Conservation (phyloP, 129 eudicot genomes). For the Oenanthe sinensis region DNA sequence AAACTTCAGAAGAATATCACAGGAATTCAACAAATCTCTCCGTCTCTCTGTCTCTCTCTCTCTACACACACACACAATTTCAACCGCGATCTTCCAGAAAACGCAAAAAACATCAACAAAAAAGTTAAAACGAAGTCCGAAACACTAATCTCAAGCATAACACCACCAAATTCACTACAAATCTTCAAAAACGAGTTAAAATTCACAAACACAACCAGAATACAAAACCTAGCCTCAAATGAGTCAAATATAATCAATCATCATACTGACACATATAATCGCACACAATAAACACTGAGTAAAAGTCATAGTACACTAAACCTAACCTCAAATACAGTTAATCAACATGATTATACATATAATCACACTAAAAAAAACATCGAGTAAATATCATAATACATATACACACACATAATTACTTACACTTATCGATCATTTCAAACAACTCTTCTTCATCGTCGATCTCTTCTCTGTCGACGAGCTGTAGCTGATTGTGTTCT, state of each 20-base stretch:
- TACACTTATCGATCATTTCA: slow-evolving; percentile 86
- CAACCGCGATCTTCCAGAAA: not conserved
- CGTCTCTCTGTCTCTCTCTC: not conserved
- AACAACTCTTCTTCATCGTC: slow-evolving; percentile 90
- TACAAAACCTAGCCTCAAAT: not conserved
- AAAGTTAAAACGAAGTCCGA: not conserved
- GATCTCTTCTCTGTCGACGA: slow-evolving; percentile 75
- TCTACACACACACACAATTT: not conserved
- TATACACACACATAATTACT: not conserved
- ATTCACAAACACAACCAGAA: not conserved
- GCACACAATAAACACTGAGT: not conserved
- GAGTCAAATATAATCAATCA: not conserved
- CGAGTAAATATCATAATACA: too few relatives aligned
- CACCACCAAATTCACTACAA: not conserved
- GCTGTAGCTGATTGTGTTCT: slow-evolving; percentile 55
- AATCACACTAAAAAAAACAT: too few relatives aligned
- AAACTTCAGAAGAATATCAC: not conserved
- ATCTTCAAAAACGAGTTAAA: not conserved
- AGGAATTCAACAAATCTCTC: not conserved
- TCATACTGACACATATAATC: not conserved
- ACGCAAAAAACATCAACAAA: not conserved
- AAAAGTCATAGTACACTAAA: not conserved
- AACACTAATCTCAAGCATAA: not conserved
- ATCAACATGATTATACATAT: too few relatives aligned
- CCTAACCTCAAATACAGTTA: too few relatives aligned